Evolutionary conservation across 192 early-diverging fungal species (phyloP), one percentile per base, ranked within the genome.

Genomic region (Rhizophagus sp.): DNA sequence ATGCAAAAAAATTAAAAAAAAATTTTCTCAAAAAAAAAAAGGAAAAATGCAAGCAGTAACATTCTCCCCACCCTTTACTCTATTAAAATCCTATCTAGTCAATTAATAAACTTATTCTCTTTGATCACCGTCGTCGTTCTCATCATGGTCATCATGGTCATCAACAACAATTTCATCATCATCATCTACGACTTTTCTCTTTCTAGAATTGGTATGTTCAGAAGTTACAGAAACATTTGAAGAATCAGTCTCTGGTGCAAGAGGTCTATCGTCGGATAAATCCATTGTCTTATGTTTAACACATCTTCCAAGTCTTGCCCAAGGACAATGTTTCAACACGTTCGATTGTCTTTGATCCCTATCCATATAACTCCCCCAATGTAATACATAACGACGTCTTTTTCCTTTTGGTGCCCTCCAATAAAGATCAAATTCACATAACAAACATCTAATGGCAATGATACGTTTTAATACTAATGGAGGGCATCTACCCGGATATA

Each of bases 341-440:
- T 61, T 13, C 2, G 47, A n/a, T 71, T 79, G 78, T 25, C 33
- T 66, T 27, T 12, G 17, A 62, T 79, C 78, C 50, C 66, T 25
- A 52, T 41, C 19, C 36, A 62, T 70, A 24, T 36, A 47, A 27
- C 25, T 62, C 0, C 65, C 65, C 78, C 78, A 79, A 79, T 79
- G 78, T 63, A 68, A 67, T 11, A 68, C 41, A 44, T 79, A 79
- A 52, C 68, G 78, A 41, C 64, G 34, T 33, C 70, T 79, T 47
- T 77, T 77, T 24, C 71, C 71, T 25, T 39, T 24, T 47, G 75
- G 63, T 1, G 33, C 68, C 36, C 22, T 61, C 78, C 78, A 79
- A 41, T 67, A 79, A 41, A 30, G 15, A 62, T 79, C 78, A 39
- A 71, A 62, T 79, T 79, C 78, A 41, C 78, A 79, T 10, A 79